phyloP scores from a whole-genome alignment of 805 yeast species.

The Schwanniomyces sp. region DNA sequence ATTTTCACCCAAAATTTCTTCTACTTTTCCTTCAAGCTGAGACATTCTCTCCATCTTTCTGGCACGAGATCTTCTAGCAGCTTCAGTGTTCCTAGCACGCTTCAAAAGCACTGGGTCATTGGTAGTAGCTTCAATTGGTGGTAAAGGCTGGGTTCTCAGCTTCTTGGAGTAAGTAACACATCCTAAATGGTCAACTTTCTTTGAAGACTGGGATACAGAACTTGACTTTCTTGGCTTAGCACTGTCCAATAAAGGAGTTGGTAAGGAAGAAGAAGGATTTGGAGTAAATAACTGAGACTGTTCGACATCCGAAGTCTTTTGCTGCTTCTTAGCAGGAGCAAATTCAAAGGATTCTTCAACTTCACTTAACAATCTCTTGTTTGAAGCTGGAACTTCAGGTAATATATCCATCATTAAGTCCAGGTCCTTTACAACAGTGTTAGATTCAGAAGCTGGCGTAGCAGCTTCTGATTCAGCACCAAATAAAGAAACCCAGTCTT shows the following conservation, averaged over 20 bases:
- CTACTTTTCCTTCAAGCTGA: slow-evolving; percentile 79
- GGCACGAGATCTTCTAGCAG: slow-evolving; percentile 94
- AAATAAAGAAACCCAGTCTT: slow-evolving; percentile 67
- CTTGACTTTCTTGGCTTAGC: slow-evolving; percentile 5
- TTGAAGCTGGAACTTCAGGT: slow-evolving; percentile 15
- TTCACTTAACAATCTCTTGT: slow-evolving; percentile 20
- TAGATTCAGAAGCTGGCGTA: slow-evolving; percentile 7
- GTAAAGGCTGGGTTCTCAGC: slow-evolving; percentile 68
- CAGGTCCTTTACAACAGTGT: slow-evolving; percentile 2
- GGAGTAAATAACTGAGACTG: slow-evolving; percentile 28
- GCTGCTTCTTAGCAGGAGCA: slow-evolving; percentile 10
- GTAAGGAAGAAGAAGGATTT: slow-evolving; percentile 25
- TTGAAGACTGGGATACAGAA: slow-evolving; percentile 3
- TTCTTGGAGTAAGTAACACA: slow-evolving; percentile 76
- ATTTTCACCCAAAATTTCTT: slow-evolving; percentile 59
- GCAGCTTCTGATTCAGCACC: slow-evolving; percentile 19
- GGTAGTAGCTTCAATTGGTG: slow-evolving; percentile 57
- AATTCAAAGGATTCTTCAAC: slow-evolving; percentile 26
- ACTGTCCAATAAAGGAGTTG: slow-evolving; percentile 32
- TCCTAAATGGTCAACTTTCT: slow-evolving; percentile 68
- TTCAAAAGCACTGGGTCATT: slow-evolving; percentile 73
- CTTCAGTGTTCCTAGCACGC: slow-evolving; percentile 97
- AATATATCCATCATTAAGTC: slow-evolving; percentile 2
- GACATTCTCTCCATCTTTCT: slow-evolving; percentile 86
- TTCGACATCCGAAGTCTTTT: background rate